Percentiles rank a stretch among this genome's conserved stretches.
Conservation (phyloP, 352 stramenopile species). For the Globisporangium takayamanum region DNA sequence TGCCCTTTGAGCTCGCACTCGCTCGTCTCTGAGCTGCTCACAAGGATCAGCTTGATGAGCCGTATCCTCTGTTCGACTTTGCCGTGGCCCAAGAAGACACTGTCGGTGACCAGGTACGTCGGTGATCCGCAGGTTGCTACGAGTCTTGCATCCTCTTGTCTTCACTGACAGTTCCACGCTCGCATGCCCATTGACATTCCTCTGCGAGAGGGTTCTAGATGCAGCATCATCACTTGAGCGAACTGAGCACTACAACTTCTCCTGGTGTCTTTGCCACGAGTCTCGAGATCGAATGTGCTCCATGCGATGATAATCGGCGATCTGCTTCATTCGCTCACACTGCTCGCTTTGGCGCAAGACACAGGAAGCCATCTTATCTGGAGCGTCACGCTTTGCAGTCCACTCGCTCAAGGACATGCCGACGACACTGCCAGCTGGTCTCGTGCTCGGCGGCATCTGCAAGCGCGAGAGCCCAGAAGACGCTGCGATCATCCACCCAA, state of each 20-base stretch:
- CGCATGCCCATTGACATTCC: no score
- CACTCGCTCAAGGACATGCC: conserved; percentile 90
- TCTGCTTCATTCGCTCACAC: neutral
- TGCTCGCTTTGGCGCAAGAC: neutral
- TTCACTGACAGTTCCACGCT: neutral
- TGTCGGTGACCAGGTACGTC: conserved; percentile 59
- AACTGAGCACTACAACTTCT: conserved; percentile 56
- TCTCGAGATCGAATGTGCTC: conserved; percentile 38
- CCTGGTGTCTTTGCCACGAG: conserved; percentile 87
- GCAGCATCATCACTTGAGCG: conserved; percentile 66
- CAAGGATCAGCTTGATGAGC: no score
- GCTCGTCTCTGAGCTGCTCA: no score
- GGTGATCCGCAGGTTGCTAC: no score
- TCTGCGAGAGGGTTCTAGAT: conserved; percentile 12
- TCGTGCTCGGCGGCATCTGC: conserved; percentile 76
- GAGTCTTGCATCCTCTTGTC: no score
- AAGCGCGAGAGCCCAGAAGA: conserved; percentile 83
- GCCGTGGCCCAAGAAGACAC: conserved; percentile 77
- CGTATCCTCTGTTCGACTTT: conserved; percentile 58
- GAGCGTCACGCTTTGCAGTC: conserved; percentile 69
- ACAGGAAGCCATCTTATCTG: conserved; percentile 54
- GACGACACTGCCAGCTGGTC: conserved; percentile 65
- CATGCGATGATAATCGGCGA: neutral
- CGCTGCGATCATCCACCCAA: conserved; percentile 75
- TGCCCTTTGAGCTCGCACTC: no score